Evolutionary conservation across 371 early-diverging fungal species (phyloP).

Genomic region (Zopfochytrium polystomum): DNA sequence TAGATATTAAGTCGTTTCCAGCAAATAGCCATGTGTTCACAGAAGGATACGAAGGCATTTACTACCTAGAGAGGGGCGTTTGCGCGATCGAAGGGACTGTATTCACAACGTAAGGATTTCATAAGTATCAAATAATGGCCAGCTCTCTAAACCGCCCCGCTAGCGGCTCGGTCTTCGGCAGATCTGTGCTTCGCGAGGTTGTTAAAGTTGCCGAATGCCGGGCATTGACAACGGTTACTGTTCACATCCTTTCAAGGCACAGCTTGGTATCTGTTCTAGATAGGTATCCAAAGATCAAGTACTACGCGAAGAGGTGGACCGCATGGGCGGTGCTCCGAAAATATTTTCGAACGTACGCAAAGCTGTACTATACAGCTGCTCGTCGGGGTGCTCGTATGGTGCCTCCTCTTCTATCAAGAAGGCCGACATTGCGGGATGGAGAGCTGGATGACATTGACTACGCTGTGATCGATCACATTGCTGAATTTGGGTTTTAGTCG

Average conservation of each 20-base stretch:
- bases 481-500: conserved; percentile 41
- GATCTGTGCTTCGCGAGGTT: conserved; percentile 41
- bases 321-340: conserved; percentile 43
- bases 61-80: conserved; percentile 43
- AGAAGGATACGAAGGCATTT: conserved; percentile 49
- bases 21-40: conserved; percentile 43
- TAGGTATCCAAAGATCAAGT: conserved; percentile 40
- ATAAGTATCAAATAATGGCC: conserved; percentile 3
- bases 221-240: conserved; percentile 42
- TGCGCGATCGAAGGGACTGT: conserved; percentile 45
- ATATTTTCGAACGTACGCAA: conserved; percentile 43
- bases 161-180: conserved; percentile 41
- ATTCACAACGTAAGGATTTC: conserved; percentile 38
- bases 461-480: conserved; percentile 47
- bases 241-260: conserved; percentile 30
- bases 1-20: conserved; percentile 39
- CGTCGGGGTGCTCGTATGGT: conserved; percentile 40
- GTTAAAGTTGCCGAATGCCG: conserved; percentile 43
- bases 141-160: background rate
- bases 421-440: conserved; percentile 43
- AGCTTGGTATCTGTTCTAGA: conserved; percentile 30
- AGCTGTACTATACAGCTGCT: conserved; percentile 45
- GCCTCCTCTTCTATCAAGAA: conserved; percentile 37
- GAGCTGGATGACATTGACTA: conserved; percentile 51
- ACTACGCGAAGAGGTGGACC: conserved; percentile 51